These are phyloP conservation scores for Flaveria bidentis DNA, from an alignment of 129 eudicot genomes.

Conservation along the genomic window DNA sequence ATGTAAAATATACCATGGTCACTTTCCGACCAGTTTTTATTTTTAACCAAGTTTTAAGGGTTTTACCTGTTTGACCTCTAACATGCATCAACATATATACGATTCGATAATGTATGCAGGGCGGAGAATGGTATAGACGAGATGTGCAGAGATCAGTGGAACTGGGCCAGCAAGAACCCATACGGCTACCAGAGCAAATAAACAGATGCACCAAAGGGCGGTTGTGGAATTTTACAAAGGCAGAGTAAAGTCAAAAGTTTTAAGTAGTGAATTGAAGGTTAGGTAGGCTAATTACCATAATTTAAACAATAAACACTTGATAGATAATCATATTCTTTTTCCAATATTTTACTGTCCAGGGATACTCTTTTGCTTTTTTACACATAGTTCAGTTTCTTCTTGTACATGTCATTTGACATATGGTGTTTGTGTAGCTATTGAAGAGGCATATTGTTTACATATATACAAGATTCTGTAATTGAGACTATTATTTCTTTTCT, in stretches of 20 bases:
- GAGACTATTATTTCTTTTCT: background rate
- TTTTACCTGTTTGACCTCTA: background rate
- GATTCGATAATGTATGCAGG: conserved; percentile 41
- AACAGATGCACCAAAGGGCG: conserved; percentile 7
- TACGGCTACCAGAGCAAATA: conserved; percentile 58
- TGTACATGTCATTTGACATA: conserved; percentile 35
- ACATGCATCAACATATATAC: conserved; percentile 9
- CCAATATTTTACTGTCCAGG: conserved; percentile 3
- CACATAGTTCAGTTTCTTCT: conserved; percentile 35
- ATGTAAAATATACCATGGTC: background rate
- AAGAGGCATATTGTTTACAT: conserved; percentile 24
- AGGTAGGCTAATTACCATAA: conserved; percentile 29
- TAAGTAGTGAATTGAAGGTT: conserved; percentile 25
- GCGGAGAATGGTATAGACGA: conserved; percentile 76
- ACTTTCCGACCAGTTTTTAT: background rate
- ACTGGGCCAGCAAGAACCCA: conserved; percentile 97
- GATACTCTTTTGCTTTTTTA: conserved; percentile 23
- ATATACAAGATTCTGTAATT: conserved; percentile 28
- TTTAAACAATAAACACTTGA: conserved; percentile 24
- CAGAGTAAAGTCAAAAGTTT: conserved; percentile 13
- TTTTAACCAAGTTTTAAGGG: background rate
- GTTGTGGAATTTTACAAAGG: conserved; percentile 21
- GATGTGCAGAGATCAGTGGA: conserved; percentile 97
- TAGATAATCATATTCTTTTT: conserved; percentile 30
- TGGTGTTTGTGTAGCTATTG: conserved; percentile 36